Percentiles rank a stretch among this genome's conserved stretches.
phyloP scores from a whole-genome alignment of 2,329 filamentous ascomycete species.

The Penicillium frequentans region DNA sequence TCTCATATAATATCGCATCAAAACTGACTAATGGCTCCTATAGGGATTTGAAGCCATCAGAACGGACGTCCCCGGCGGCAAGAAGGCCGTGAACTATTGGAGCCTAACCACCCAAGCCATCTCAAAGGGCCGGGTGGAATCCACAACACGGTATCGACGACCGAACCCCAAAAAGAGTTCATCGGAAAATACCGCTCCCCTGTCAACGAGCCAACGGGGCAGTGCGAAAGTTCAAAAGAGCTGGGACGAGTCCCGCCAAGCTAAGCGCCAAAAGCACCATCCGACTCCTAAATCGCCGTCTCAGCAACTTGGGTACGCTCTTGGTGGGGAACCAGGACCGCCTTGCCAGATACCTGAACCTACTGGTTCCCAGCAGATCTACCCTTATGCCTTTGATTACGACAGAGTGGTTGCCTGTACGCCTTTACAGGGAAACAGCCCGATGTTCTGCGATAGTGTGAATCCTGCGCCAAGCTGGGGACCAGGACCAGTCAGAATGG shows the following conservation, averaged over 20 bases:
- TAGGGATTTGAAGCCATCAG: slow-evolving; percentile 55
- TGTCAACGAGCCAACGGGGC: slow-evolving; percentile 35
- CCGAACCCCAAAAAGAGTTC: slow-evolving; percentile 40
- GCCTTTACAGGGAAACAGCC: slow-evolving; percentile 20
- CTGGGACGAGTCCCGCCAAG: background rate
- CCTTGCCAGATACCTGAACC: background rate
- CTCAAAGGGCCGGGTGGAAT: slow-evolving; percentile 67
- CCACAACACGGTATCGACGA: slow-evolving; percentile 78
- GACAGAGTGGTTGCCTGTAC: slow-evolving; percentile 32
- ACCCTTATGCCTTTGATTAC: background rate
- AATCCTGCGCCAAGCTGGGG: slow-evolving; percentile 15
- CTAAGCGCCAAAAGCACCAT: background rate
- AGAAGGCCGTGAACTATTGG: slow-evolving; percentile 73
- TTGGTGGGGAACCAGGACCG: no score
- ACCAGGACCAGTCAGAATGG: slow-evolving; percentile 17
- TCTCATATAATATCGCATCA: background rate
- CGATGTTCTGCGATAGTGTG: slow-evolving; percentile 30
- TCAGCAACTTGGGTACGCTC: no score
- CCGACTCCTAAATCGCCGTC: no score
- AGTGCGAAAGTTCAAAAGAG: background rate
- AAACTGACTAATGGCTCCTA: background rate
- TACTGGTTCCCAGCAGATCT: background rate
- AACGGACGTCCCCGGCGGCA: slow-evolving; percentile 46
- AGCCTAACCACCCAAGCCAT: slow-evolving; percentile 70
- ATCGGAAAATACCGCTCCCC: slow-evolving; percentile 39